Conservation (phyloP, 2,329 filamentous ascomycete species). For the Neurospora sp. region DNA sequence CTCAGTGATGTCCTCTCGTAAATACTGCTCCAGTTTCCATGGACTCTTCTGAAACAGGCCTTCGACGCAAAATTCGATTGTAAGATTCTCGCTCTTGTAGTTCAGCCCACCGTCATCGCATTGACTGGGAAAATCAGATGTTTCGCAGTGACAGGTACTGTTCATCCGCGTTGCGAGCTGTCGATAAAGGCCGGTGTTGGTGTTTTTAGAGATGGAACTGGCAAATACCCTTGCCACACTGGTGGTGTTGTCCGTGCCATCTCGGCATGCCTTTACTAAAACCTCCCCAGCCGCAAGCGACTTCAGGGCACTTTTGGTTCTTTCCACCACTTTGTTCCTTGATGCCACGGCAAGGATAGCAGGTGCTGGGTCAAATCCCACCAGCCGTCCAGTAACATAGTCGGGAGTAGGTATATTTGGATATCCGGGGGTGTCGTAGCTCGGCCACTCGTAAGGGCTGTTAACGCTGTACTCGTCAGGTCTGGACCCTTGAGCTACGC, state of each 20-base stretch:
- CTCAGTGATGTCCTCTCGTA: not conserved
- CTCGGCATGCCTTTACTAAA: not conserved
- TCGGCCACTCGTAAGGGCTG: not conserved
- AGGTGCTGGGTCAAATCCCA: not conserved
- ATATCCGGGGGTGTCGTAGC: not conserved
- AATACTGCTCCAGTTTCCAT: not conserved
- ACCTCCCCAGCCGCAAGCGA: not conserved
- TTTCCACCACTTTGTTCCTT: not conserved
- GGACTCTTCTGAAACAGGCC: not conserved
- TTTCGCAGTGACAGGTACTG: not conserved
- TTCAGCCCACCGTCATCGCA: not conserved
- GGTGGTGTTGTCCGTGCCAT: not conserved
- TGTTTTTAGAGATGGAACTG: not conserved
- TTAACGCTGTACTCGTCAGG: not conserved
- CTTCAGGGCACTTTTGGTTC: not conserved
- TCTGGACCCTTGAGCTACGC: not conserved
- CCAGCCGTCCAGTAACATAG: not conserved
- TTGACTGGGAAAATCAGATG: not conserved
- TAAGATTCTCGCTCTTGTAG: not conserved
- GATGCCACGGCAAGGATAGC: not conserved
- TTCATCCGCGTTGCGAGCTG: conserved; percentile 4
- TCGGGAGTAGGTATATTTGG: not conserved
- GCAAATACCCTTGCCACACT: not conserved
- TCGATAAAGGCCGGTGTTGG: conserved; percentile 5
- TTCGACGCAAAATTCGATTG: not conserved